These are phyloP conservation scores for Wickerhamiella sergipiensis DNA, from an alignment of 805 yeast genomes.

Conservation along the genomic window DNA sequence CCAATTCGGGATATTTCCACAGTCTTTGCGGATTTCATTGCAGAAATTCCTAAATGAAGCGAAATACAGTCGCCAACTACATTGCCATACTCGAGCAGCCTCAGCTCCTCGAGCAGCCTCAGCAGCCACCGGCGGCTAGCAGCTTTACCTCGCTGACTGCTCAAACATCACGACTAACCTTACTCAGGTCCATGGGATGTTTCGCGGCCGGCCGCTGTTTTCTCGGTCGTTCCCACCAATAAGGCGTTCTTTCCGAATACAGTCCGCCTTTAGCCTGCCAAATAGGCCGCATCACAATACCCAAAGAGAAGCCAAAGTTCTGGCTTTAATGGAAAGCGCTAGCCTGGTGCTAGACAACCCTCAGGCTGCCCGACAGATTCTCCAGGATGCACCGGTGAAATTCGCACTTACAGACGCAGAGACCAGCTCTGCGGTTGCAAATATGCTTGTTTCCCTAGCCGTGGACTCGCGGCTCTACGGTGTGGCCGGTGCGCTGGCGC, in stretches of 20 bases:
- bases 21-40: no score
- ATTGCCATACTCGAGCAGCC: no score
- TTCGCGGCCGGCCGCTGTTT: neutral
- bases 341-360: neutral
- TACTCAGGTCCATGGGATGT: neutral
- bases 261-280: neutral
- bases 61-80: no score
- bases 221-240: neutral
- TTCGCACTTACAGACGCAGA: neutral
- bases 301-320: neutral
- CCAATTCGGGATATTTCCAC: no score
- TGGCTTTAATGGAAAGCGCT: neutral
- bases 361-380: neutral
- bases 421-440: neutral
- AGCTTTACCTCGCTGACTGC: no score
- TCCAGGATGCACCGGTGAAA: neutral
- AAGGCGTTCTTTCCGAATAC: neutral
- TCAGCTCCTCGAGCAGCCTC: no score
- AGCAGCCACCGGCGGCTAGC: no score
- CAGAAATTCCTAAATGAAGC: no score
- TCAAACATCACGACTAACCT: neutral
- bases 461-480: neutral
- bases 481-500: conserved; percentile 39
- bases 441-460: neutral
- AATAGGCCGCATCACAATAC: neutral